Evolutionary conservation across 495 filamentous ascomycete genomes (phyloP).

Genomic region (Bryoglossum gracile): DNA sequence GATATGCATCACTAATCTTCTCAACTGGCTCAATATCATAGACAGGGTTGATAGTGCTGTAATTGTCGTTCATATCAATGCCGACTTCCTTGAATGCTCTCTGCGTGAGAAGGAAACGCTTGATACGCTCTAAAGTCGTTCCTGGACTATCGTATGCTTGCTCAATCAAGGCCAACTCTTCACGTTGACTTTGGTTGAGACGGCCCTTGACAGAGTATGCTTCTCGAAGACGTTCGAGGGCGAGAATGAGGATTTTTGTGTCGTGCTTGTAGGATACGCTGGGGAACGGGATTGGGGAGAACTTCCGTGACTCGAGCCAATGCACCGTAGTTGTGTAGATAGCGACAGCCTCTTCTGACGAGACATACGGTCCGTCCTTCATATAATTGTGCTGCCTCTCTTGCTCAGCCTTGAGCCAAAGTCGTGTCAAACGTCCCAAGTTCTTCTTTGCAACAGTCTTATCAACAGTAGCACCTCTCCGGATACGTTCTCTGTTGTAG

Average conservation of each 20-base stretch:
- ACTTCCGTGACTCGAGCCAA: constrained; percentile 97
- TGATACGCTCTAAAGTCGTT: constrained; percentile 92
- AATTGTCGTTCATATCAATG: constrained; percentile 99
- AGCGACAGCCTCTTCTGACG: constrained; percentile 95
- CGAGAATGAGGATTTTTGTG: constrained; percentile 97
- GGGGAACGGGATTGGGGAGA: constrained; percentile 97
- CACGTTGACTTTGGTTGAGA: constrained; percentile 94
- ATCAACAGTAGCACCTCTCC: constrained; percentile 92
- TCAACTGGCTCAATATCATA: constrained; percentile 99
- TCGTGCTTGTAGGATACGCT: constrained; percentile 99
- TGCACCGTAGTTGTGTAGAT: constrained; percentile 99
- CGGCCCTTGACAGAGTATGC: constrained; percentile 97
- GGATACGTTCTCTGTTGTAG: constrained; percentile 95
- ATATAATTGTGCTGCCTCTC: constrained; percentile 99
- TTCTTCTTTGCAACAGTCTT: constrained; percentile 99
- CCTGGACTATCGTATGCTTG: constrained; percentile 98
- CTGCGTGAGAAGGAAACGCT: constrained; percentile 94
- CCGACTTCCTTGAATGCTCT: constrained; percentile 99
- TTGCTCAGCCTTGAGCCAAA: constrained; percentile 99
- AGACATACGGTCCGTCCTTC: constrained; percentile 98
- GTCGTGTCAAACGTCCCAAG: constrained; percentile 81
- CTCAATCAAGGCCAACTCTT: constrained; percentile 95
- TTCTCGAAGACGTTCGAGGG: constrained; percentile 87
- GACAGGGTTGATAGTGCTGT: constrained; percentile 96
- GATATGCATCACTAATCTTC: constrained; percentile 98